A percentile compares a stretch with the other conserved stretches of the same genome.
Conservation (phyloP, 2,329 filamentous ascomycete species). For the Xylaria sp. region DNA sequence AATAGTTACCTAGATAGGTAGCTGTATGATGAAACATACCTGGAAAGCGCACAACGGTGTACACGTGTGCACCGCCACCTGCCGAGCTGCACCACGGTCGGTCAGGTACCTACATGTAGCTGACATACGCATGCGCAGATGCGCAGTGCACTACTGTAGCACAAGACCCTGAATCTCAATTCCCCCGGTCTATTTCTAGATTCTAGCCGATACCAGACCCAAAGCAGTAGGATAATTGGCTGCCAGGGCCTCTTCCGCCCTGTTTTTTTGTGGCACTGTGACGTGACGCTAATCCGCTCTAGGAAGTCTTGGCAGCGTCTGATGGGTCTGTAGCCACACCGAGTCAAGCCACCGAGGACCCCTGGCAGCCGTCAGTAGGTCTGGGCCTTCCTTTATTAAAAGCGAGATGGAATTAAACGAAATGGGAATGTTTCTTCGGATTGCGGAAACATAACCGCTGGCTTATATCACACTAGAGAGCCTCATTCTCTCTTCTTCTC, state of each 20-base stretch:
- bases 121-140: neutral
- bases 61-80: constrained; percentile 48
- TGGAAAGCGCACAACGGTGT: neutral
- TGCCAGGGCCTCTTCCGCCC: constrained; percentile 39
- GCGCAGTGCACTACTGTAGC: neutral
- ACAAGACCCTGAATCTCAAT: constrained; percentile 26
- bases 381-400: constrained; percentile 35
- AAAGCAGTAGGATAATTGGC: constrained; percentile 14
- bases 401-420: constrained; percentile 43
- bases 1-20: neutral
- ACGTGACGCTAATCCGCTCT: constrained; percentile 28
- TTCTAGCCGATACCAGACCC: constrained; percentile 11
- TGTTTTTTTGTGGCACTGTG: constrained; percentile 39
- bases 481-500: constrained; percentile 10
- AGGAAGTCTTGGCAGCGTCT: constrained; percentile 25
- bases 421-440: constrained; percentile 18
- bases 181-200: constrained; percentile 12
- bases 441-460: constrained; percentile 21
- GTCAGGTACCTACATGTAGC: neutral
- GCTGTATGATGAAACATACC: neutral
- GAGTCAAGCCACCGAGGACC: constrained; percentile 46
- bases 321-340: constrained; percentile 46
- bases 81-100: constrained; percentile 18
- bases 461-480: constrained; percentile 8
- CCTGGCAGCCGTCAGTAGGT: neutral